phyloP scores from a whole-genome alignment of 2,329 filamentous ascomycete genomes.

The Teratosphaeria nubilosa region DNA sequence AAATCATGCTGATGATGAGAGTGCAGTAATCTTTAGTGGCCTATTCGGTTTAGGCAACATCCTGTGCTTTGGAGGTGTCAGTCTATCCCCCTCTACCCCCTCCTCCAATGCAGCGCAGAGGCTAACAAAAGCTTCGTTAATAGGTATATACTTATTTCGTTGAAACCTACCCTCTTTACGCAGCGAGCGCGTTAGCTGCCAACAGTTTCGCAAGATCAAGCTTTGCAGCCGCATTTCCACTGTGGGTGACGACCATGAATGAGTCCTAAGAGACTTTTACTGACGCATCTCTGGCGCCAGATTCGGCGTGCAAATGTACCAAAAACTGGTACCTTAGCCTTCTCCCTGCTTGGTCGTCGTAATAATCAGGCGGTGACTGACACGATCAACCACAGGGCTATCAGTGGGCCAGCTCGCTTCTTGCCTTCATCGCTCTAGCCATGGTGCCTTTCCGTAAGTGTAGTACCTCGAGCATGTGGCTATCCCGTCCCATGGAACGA shows the following conservation, averaged over 20 bases:
- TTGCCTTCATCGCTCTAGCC: slow-evolving; percentile 38
- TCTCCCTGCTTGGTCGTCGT: too few species aligned
- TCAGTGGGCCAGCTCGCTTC: slow-evolving; percentile 40
- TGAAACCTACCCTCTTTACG: slow-evolving; percentile 35
- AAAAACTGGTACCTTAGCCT: slow-evolving; percentile 9
- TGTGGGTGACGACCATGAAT: slow-evolving; percentile 5
- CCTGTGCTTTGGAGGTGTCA: slow-evolving; percentile 60
- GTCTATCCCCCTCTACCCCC: slow-evolving; percentile 22
- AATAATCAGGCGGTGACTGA: slow-evolving; percentile 32
- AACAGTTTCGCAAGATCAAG: slow-evolving; percentile 40
- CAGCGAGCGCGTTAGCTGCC: slow-evolving; percentile 40
- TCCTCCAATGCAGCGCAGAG: background rate
- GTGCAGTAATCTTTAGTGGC: slow-evolving; percentile 37
- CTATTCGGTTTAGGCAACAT: slow-evolving; percentile 42
- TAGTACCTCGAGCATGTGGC: background rate
- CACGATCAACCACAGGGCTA: slow-evolving; percentile 32
- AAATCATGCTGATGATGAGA: slow-evolving; percentile 10
- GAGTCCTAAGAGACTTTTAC: background rate
- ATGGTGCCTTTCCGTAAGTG: slow-evolving; percentile 36
- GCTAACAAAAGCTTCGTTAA: background rate
- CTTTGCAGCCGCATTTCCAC: slow-evolving; percentile 39
- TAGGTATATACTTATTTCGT: background rate
- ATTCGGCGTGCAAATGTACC: slow-evolving; percentile 41
- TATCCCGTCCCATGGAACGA: slow-evolving; percentile 15
- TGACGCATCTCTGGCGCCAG: background rate